Base-by-base conservation (phyloP, 2,329 filamentous ascomycete species). In the Macroventuria anomochaeta region DNA sequence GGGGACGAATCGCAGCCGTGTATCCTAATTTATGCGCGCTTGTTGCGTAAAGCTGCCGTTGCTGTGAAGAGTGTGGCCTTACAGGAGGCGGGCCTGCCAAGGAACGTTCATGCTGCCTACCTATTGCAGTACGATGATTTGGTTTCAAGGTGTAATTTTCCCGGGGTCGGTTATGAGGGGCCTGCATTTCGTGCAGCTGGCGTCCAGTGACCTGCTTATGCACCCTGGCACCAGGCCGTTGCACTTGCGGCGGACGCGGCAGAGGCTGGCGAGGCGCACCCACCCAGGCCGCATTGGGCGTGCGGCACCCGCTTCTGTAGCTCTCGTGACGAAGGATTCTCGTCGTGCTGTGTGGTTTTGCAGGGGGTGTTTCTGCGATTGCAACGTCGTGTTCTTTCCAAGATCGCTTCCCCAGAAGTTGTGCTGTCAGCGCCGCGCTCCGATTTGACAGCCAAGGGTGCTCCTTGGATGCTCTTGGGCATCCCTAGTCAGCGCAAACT, bases 381-480 rank as follows among this genome's bases (percentile, higher is more conserved):
- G 41, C 42, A 46, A 36, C 31, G 29, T 38, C 38, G 33, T 43
- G 43, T 13, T 29, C 26, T 7, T 36, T 29, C 15, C 32, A 39
- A 34, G 33, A 36, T 26, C 29, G 46, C 42, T 59, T 58, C 46
- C 55, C 51, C 51, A 52, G 51, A 47, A 42, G 18, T 39, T 43
- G 41, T 41, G 46, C 52, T 49, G 46, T 50, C 46, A 28, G 8
- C 12, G 20, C 7, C 6, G 12, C 13, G 2, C 8, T 29, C 17
- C 31, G 34, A 51, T 43, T 46, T 47, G 46, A 51, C 46, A 42
- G 49, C 34, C 55, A 46, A 43, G 55, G 56, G 50, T 58, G 61
- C 53, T 58, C 48, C 57, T 57, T 51, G 21, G 29, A 15, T 33
- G 25, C 28, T 44, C 39, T 48, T 33, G 50, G 37, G 28, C 43